Evolutionary conservation across 129 eudicot species (phyloP).

Genomic region (Arctium lappa): DNA sequence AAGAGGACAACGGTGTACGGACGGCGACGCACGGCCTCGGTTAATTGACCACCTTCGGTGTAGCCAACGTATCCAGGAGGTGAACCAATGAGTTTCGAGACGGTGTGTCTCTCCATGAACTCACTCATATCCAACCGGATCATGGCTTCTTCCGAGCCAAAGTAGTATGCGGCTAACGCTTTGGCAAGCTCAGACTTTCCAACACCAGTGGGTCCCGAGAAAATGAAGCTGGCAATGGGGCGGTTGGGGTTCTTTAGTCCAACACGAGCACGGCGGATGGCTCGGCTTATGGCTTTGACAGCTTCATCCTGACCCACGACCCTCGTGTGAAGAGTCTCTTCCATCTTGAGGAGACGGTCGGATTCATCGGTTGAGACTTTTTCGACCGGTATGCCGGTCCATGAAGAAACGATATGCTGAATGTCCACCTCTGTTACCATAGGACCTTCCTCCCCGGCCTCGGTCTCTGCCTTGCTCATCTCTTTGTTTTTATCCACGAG

Average conservation of each 20-base stretch:
- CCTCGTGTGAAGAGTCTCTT: conserved; percentile 73
- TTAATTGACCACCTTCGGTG: conserved; percentile 88
- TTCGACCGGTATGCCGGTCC: conserved; percentile 93
- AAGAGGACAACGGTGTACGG: conserved; percentile 87
- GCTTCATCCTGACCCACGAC: conserved; percentile 90
- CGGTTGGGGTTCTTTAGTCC: conserved; percentile 90
- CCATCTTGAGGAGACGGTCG: conserved; percentile 96
- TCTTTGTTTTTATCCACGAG: conserved; percentile 76
- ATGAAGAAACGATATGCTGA: conserved; percentile 78
- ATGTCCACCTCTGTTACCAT: conserved; percentile 79
- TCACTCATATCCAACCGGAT: conserved; percentile 88
- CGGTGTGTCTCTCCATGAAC: conserved; percentile 95
- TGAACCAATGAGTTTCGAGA: conserved; percentile 87
- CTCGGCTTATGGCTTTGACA: conserved; percentile 80
- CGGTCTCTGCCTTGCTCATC: conserved; percentile 78
- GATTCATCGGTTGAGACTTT: conserved; percentile 88
- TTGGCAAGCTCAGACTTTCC: conserved; percentile 91
- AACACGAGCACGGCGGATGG: conserved; percentile 92
- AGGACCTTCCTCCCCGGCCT: conserved; percentile 80
- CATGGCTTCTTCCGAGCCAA: conserved; percentile 96
- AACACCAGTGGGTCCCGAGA: conserved; percentile 94
- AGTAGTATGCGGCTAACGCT: conserved; percentile 83
- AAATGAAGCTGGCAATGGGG: conserved; percentile 87
- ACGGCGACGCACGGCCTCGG: conserved; percentile 87
- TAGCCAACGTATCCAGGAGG: conserved; percentile 94